Evolutionary conservation across 2,329 filamentous ascomycete species (phyloP), one percentile per base, ranked within the genome.

Genomic region (Calonectria leucothoes): DNA sequence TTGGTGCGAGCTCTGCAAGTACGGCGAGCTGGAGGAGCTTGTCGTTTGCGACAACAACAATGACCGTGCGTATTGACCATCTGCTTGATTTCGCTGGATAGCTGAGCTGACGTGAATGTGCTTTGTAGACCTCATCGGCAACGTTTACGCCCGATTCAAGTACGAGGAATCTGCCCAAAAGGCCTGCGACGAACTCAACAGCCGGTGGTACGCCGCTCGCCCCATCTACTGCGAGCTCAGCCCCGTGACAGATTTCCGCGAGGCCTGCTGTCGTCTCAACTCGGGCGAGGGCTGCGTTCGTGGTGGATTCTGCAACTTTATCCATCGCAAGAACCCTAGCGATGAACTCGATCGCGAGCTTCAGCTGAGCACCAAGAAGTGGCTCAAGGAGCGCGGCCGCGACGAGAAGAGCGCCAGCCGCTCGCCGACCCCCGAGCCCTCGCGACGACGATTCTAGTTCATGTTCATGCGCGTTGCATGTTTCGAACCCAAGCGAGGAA

Each of bases 21-120:
- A 97, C 85, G 97, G 97, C 79, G 95, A 98, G 87, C 90, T 98
- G 42, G 97, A 99, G 87, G 97, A 99, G 88, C 91, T 99, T 15
- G 97, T 99, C 15, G 96, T 99, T 3, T 99, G 97, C 87, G 97
- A 99, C 88, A 99, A 99, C 86, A 98, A 98, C 87, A 99, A 99
- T 87, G 97, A 99, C 84, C 96, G 93, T 94, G 85, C 80, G 93
- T 91, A 11, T 87, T 71, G 69, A 59, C 23, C 25, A 66, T n/a
- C 35, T 20, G 12, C 7, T 35, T 23, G 49, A 15, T 51, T 11
- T 11, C 29, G 55, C n/a, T 4, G 27, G 23, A 63, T 8, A 31
- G 11, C 39, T 29, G 64, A 70, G 31, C 81, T 84, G 76, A 84
- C 77, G 55, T 39, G 55, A 59, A 59, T 25, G 10, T 29, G 20